phyloP scores from a whole-genome alignment of 2,329 filamentous ascomycete genomes.

The Ophiostoma sp. region DNA sequence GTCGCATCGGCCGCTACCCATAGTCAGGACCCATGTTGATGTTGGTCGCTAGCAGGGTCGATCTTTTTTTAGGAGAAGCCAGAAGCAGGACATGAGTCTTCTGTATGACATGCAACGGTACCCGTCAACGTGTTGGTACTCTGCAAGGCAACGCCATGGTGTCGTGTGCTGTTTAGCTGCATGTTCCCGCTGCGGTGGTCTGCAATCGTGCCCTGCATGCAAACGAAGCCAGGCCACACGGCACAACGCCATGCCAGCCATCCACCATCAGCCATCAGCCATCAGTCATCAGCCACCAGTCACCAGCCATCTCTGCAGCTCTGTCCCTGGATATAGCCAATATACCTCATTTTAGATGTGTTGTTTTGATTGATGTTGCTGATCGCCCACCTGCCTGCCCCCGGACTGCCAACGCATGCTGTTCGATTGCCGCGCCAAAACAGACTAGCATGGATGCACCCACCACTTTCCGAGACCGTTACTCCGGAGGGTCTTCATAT shows the following conservation, averaged over 20 bases:
- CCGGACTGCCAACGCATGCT: too few species aligned
- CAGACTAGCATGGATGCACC: too few species aligned
- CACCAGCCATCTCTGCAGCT: too few species aligned
- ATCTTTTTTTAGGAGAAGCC: background rate
- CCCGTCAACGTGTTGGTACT: background rate
- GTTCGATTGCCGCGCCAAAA: too few species aligned
- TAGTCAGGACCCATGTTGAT: background rate
- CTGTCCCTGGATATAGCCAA: too few species aligned
- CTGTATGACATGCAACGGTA: background rate
- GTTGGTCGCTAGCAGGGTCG: background rate
- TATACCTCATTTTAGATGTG: too few species aligned
- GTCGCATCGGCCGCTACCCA: conserved; percentile 14
- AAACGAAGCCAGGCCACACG: conserved; percentile 5
- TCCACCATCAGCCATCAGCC: too few species aligned
- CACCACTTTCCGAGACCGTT: too few species aligned
- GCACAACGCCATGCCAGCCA: background rate
- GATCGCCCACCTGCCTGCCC: too few species aligned
- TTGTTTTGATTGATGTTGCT: too few species aligned
- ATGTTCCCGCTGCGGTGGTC: conserved; percentile 4
- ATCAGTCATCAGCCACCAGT: too few species aligned
- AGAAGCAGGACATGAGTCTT: background rate
- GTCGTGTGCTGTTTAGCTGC: background rate
- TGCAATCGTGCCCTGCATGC: background rate
- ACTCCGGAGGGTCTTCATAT: too few species aligned
- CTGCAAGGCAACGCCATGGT: background rate